A percentile compares a stretch with the other conserved stretches of the same genome.
Conservation (phyloP, 306 rosid species). For the Begonia peltatifolia region DNA sequence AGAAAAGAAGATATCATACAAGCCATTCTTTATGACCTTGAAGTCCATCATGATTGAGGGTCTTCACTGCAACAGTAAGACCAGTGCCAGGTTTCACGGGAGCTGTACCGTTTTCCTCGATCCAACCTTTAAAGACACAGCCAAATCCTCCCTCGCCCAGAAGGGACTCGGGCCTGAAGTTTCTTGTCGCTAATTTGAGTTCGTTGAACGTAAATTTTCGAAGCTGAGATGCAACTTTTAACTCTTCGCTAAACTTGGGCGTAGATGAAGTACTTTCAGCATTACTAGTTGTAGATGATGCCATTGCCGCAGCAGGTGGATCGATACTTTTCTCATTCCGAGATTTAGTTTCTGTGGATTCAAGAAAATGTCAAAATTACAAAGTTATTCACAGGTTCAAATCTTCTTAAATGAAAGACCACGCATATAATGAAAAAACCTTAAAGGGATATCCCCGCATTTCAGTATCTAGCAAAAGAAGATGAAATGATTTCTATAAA, state of each 20-base stretch:
- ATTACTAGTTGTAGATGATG: slow-evolving; percentile 53
- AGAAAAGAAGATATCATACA: slow-evolving; percentile 31
- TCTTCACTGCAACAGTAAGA: slow-evolving; percentile 95
- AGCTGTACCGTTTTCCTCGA: slow-evolving; percentile 91
- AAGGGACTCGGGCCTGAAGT: slow-evolving; percentile 91
- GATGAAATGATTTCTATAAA: too few species aligned
- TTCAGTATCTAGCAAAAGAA: background rate
- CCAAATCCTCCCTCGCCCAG: slow-evolving; percentile 99
- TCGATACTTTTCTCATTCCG: slow-evolving; percentile 38
- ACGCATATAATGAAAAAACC: background rate
- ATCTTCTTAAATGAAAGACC: background rate
- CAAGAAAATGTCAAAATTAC: slow-evolving; percentile 11
- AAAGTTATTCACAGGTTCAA: background rate
- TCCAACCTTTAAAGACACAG: slow-evolving; percentile 97
- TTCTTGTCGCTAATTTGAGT: slow-evolving; percentile 87
- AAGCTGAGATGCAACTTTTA: slow-evolving; percentile 80
- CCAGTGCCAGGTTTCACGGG: slow-evolving; percentile 98
- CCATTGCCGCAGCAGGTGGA: slow-evolving; percentile 28
- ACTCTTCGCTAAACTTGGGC: slow-evolving; percentile 72
- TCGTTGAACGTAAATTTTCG: slow-evolving; percentile 86
- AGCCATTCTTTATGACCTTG: slow-evolving; percentile 99
- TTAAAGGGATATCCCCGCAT: background rate
- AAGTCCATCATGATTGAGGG: slow-evolving; percentile 85
- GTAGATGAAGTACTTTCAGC: slow-evolving; percentile 61
- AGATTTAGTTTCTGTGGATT: slow-evolving; percentile 42